Evolutionary conservation across 164 flowering plant species (phyloP), one percentile per base, ranked within the genome.

Genomic region (Tetrastigma voinierianum): DNA sequence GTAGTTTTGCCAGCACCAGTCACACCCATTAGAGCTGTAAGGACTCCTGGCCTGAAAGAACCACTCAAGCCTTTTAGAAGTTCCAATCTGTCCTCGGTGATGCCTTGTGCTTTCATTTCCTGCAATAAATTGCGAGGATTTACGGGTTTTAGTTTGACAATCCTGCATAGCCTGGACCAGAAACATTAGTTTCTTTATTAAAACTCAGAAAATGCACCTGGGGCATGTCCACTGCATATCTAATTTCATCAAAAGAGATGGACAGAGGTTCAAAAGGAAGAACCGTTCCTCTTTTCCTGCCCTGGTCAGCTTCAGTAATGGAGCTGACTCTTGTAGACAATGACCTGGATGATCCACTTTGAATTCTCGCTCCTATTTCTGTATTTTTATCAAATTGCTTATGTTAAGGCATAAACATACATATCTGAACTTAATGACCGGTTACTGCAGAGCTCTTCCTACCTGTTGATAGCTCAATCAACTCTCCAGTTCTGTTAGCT

Each of bases 71-170:
- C 85, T 52, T 75, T 79, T 57, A 81, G 56, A 51, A 82, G 83
- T 61, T 75, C 74, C 20, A 82, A 69, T 19, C 69, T 46, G 17
- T 75, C 76, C 65, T 79, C 78, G 21, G 59, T 3, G 15, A 77
- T 18, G 1, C 85, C 85, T 48, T 82, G 76, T 10, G 56, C 65
- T 76, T 79, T 87, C 89, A 89, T 84, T 84, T 87, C 89, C 91
- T 89, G 76, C 32, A 48, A 74, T 1, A 14, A 45, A 51, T 32
- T 8, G 40, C 45, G 17, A 16, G 46, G 62, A 43, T 62, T 4
- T 12, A 18, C 23, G 20, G 43, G 49, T 4, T 62, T 54, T 43
- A n/a, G 46, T 19, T 1, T 11, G 3, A 49, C 9, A 17, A 51
- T n/a, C 62, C 14, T 4, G 7, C 23, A 1, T 16, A 51, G 40